phyloP scores from a whole-genome alignment of 2,329 filamentous ascomycete species.

The Knoxdaviesia proteae region DNA sequence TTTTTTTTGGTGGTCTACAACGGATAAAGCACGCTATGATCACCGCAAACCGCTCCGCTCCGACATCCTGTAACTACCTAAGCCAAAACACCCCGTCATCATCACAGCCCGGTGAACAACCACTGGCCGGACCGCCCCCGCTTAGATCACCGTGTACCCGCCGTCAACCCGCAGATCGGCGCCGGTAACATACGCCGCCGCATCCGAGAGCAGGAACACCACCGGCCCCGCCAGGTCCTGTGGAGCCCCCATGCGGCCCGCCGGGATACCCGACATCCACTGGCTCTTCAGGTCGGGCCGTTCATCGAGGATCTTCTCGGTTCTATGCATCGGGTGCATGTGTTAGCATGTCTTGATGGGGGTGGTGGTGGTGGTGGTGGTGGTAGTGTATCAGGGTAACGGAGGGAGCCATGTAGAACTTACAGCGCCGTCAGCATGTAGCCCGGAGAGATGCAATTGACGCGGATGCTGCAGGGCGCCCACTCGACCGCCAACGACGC shows the following conservation, averaged over 20 bases:
- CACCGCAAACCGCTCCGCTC: too few relatives aligned
- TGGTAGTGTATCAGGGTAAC: too few relatives aligned
- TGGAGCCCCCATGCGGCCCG: conserved; percentile 81
- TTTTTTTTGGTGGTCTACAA: too few relatives aligned
- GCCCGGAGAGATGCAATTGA: conserved; percentile 87
- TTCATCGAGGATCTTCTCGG: conserved; percentile 82
- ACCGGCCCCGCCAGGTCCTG: conserved; percentile 89
- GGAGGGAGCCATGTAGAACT: conserved; percentile 16
- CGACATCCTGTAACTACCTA: too few relatives aligned
- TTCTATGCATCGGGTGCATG: conserved; percentile 25
- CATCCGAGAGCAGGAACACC: conserved; percentile 66
- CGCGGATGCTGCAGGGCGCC: conserved; percentile 69
- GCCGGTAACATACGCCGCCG: conserved; percentile 48
- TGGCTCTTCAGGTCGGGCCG: conserved; percentile 76
- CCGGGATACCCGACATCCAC: conserved; percentile 82
- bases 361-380: too few relatives aligned
- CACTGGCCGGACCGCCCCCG: too few relatives aligned
- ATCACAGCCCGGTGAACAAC: too few relatives aligned
- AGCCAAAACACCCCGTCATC: too few relatives aligned
- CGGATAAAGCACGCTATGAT: too few relatives aligned
- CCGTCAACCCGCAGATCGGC: conserved; percentile 69
- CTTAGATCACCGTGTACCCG: conserved; percentile 47
- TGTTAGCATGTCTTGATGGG: neutral
- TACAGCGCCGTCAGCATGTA: conserved; percentile 93
- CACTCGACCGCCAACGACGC: conserved; percentile 83